Base-by-base conservation (phyloP, 495 filamentous ascomycete species). In the Hyaloscypha bicolor region DNA sequence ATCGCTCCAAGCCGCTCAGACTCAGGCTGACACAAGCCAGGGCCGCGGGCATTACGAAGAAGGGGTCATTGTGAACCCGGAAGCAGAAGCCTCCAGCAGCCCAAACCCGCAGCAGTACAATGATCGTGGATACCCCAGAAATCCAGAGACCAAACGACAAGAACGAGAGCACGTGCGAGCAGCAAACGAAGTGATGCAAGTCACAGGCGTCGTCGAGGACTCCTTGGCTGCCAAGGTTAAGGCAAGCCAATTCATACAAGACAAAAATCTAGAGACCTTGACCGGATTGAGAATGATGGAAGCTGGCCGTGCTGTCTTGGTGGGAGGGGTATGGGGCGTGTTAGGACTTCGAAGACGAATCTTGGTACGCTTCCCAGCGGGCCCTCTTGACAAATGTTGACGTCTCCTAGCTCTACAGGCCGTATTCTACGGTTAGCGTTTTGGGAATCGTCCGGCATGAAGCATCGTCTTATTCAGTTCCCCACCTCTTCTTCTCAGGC, bases 41-140 rank as follows among this genome's bases (percentile, higher is more conserved):
- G 90, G 90, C 64, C 85, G 90, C 16, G 91, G 89, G 9, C 89
- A 88, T 58, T 92, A 91, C 65, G 89, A 92, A 71, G 80, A 86
- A 60, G 86, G 88, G 16, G 81, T 74, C 25, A 68, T 87, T 62
- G 63, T 72, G 33, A 56, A 22, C 53, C 21, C 62, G n/a, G 55
- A 56, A 55, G 39, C 37, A 22, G 35, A 8, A 56, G 21, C 12
- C 30, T 11, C 22, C 9, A 57, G 30, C 75, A 31, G 82, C 66
- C 73, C 72, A 45, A 84, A 82, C 69, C 80, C 77, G 33, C 90
- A 92, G 77, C 78, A 86, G 55, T 93, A 91, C 75, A 90, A 92
- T 76, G 82, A 84, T n/a, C 82, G 86, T 62, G 91, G 90, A 16
- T 86, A 89, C 62, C 87, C 90, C 8, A 77, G 87, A 45, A 92